Evolutionary conservation across 768 basidiomycete genomes (phyloP).

Genomic region (Rhizopogon vinicolor): DNA sequence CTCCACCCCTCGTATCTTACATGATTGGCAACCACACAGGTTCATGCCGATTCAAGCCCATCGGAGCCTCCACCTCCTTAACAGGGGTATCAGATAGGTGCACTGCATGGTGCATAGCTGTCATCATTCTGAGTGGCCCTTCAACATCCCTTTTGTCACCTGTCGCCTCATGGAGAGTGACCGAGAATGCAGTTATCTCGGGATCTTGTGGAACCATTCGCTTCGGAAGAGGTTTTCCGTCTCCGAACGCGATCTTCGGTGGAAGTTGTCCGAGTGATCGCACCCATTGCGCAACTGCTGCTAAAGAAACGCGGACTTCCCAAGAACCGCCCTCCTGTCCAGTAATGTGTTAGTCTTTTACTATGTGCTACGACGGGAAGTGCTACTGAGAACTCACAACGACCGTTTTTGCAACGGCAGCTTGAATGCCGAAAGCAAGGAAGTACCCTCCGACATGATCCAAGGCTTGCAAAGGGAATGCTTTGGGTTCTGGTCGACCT

Average conservation of each 20-base stretch:
- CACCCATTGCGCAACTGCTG: conserved; percentile 52
- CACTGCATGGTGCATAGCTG: conserved; percentile 42
- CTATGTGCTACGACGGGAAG: neutral
- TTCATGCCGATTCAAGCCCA: conserved; percentile 24
- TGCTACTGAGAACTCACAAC: conserved; percentile 28
- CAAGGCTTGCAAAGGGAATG: conserved; percentile 54
- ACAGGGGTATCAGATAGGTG: conserved; percentile 39
- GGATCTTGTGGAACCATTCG: conserved; percentile 25
- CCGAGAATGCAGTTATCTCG: conserved; percentile 33
- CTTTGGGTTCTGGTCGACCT: conserved; percentile 14
- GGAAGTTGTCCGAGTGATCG: conserved; percentile 45
- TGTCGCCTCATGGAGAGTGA: conserved; percentile 22
- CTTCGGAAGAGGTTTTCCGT: conserved; percentile 35
- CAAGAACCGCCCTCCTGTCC: conserved; percentile 55
- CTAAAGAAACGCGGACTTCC: conserved; percentile 57
- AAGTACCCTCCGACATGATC: conserved; percentile 60
- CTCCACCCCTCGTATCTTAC: neutral
- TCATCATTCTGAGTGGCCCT: conserved; percentile 25
- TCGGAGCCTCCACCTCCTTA: conserved; percentile 32
- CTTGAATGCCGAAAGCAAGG: conserved; percentile 53
- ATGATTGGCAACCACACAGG: conserved; percentile 14
- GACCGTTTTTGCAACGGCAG: conserved; percentile 48
- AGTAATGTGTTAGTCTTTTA: neutral
- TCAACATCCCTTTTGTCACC: conserved; percentile 7
- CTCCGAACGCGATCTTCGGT: conserved; percentile 37